Percentiles rank a stretch among this genome's conserved stretches.
These are phyloP conservation scores for Saitoella complicata DNA, from an alignment of 805 yeast species.

Conservation along the genomic window DNA sequence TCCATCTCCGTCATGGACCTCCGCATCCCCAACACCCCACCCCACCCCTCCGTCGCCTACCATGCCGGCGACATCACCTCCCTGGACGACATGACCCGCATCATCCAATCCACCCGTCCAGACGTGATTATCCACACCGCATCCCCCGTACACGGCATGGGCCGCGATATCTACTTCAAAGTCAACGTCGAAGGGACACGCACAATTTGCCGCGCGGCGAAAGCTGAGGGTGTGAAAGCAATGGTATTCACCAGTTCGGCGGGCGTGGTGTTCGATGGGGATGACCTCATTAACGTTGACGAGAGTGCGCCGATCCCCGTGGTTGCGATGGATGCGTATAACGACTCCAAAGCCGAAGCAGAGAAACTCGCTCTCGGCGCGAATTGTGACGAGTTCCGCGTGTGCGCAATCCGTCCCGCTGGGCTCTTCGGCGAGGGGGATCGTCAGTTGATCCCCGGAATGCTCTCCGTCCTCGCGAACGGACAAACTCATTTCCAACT, in stretches of 20 bases:
- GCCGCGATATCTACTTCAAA: slow-evolving; percentile 65
- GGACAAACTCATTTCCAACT: slow-evolving; percentile 88
- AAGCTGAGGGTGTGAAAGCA: slow-evolving; percentile 35
- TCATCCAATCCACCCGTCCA: slow-evolving; percentile 43
- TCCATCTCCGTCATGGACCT: slow-evolving; percentile 77
- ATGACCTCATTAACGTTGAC: slow-evolving; percentile 77
- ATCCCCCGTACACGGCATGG: slow-evolving; percentile 84
- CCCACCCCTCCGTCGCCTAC: slow-evolving; percentile 53
- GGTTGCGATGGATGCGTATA: slow-evolving; percentile 90
- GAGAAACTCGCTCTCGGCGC: slow-evolving; percentile 68
- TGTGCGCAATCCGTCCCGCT: slow-evolving; percentile 88
- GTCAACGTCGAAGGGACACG: slow-evolving; percentile 85
- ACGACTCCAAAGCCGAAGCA: slow-evolving; percentile 84
- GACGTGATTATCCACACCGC: slow-evolving; percentile 86
- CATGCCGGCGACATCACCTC: slow-evolving; percentile 71
- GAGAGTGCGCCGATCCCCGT: slow-evolving; percentile 88
- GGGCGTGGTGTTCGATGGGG: slow-evolving; percentile 94
- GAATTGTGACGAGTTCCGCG: slow-evolving; percentile 41
- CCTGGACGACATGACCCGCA: slow-evolving; percentile 42
- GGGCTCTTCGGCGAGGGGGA: slow-evolving; percentile 99
- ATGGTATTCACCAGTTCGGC: slow-evolving; percentile 93
- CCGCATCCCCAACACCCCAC: slow-evolving; percentile 33
- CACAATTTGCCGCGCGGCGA: slow-evolving; percentile 51
- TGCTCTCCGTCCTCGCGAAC: slow-evolving; percentile 60
- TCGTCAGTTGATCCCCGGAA: slow-evolving; percentile 86